Base-by-base conservation (phyloP, 129 eudicot species). In the Sambucus nigra region DNA sequence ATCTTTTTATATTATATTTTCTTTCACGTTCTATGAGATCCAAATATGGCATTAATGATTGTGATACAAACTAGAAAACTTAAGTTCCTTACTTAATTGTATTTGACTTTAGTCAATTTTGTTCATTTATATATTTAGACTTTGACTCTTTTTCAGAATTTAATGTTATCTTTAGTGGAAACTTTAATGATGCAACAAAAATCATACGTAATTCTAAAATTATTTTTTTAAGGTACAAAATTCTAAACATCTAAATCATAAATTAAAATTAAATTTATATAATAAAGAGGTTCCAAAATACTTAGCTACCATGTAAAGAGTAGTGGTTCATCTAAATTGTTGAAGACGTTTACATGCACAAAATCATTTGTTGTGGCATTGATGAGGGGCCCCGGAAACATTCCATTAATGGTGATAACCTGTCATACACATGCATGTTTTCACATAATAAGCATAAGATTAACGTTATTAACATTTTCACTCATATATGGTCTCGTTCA, bases 381-480 rank as follows among this genome's bases (percentile, higher is more conserved):
- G 64, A 85, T 85, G 16, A 85, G 76, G 18, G 89, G 95, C 52
- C 91, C 95, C 16, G 95, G 95, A 41, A 80, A 80, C 73, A 32
- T 42, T 44, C 67, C 73, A 19, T 85, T 85, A 21, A 85, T 80
- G 23, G 84, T 85, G 25, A 85, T 80, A 39, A 80, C 84, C 94
- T 84, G 70, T 23, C 25, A 29, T 46, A 26, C 32, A 62, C 48
- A 55, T 13, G 10, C 3, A 24, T 27, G 22, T 3, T 13, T 5
- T 39, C 25, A 59, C 33, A 52, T 45, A 29, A 27, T 52, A 18
- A 55, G 58, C 65, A 63, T 17, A 15, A 16, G n/a, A 24, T 24
- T 15, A 58, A 41, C 40, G n/a, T n/a, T n/a, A n/a, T n/a, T n/a
- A 59, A 15, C 22, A 22, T 31, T 11, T 39, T 57, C 38, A 7